Percentiles rank a stretch among this genome's conserved stretches.
These are phyloP conservation scores for Chaetomium fimeti DNA, from an alignment of 495 filamentous ascomycete species.

Conservation along the genomic window DNA sequence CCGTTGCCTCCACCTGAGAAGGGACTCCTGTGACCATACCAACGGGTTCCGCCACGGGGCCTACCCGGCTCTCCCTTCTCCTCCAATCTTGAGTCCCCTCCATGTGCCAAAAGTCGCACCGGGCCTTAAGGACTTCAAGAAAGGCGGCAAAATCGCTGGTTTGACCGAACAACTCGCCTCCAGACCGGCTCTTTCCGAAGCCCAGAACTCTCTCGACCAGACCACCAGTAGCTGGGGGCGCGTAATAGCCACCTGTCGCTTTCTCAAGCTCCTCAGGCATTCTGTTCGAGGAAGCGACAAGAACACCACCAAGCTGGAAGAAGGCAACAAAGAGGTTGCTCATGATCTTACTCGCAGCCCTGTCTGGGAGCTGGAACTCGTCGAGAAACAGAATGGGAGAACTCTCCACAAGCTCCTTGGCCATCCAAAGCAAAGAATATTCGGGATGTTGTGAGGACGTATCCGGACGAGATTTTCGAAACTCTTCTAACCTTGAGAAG, in stretches of 20 bases:
- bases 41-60: constrained; percentile 15
- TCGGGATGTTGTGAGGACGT: constrained; percentile 45
- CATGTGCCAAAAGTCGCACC: constrained; percentile 73
- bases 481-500: constrained; percentile 59
- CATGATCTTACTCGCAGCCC: constrained; percentile 65
- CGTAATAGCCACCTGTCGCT: constrained; percentile 60
- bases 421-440: constrained; percentile 63
- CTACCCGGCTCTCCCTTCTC: constrained; percentile 44
- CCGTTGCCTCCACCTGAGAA: not conserved
- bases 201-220: constrained; percentile 48
- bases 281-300: constrained; percentile 69
- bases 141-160: constrained; percentile 65
- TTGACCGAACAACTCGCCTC: constrained; percentile 47
- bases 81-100: constrained; percentile 65
- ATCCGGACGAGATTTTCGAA: constrained; percentile 45
- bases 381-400: constrained; percentile 71
- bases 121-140: constrained; percentile 62
- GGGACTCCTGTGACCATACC: constrained; percentile 12
- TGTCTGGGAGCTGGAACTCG: constrained; percentile 72
- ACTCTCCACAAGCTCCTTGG: constrained; percentile 62
- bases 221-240: constrained; percentile 49
- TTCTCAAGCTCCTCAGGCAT: constrained; percentile 72
- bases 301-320: constrained; percentile 70
- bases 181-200: constrained; percentile 30
- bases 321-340: constrained; percentile 69